Evolutionary conservation across 108 stramenopile genomes (phyloP), one percentile per base, ranked within the genome.

Genomic region (Cylindrotheca closterium): DNA sequence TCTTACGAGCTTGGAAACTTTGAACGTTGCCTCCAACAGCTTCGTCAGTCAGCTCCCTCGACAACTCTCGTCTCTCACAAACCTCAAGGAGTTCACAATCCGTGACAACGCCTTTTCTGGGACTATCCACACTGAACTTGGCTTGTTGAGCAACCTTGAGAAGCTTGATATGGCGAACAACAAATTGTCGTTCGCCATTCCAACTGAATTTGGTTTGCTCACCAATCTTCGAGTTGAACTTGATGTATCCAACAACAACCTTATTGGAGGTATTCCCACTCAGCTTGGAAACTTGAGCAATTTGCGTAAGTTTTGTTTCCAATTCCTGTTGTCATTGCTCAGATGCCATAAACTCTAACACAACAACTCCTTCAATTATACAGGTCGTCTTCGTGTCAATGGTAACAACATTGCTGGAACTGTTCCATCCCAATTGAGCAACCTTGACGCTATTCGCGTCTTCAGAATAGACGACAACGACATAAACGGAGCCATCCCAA

Each of bases 131-230:
- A 71, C 76, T 7, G 77, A 81, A 19, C 64, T 88, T 46, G 83
- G 86, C 4, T 58, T 73, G 67, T 46, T 83, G 60, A 10, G 65
- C 3, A 79, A 71, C 33, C 48, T 87, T 45, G 78, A 79, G 47
- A 67, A 68, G 27, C 52, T 86, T 21, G 71, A 75, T 45, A 60
- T 86, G 70, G 74, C 69, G 31, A 33, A 55, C 24, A 84, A 84
- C 46, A 50, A 82, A 45, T 64, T 89, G 0, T 63, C 62, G n/a
- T 84, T 83, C 18, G 55, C 55, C 33, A 86, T 89, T 26, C 85
- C 88, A 3, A 34, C 71, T 1, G 82, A 89, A 60, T 51, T 89
- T 51, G 88, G 88, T 45, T 66, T 50, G 0, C 70, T 89, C 58
- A 68, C 82, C 19, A 71, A 72, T 3, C 77, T 87, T n/a, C 67